Percentiles rank a stretch among this genome's conserved stretches.
phyloP scores from a whole-genome alignment of 2,329 filamentous ascomycete species.

The Aciculosporium take region DNA sequence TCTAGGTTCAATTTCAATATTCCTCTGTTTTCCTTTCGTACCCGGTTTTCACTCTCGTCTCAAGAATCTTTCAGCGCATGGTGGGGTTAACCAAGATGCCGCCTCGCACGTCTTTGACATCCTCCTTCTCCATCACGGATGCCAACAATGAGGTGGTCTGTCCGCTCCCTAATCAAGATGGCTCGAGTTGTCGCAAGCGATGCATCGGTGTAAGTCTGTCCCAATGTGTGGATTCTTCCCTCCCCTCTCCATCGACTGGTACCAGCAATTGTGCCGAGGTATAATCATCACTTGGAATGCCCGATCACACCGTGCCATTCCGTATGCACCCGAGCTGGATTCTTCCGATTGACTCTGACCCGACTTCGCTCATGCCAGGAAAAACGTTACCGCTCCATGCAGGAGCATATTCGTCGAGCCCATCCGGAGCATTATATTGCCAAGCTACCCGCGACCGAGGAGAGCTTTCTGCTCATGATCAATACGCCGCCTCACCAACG shows the following conservation, averaged over 20 bases:
- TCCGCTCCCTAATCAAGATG: conserved; percentile 89
- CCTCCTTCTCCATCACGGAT: conserved; percentile 84
- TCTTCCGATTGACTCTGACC: background rate
- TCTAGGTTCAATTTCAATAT: background rate
- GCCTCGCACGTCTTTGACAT: conserved; percentile 72
- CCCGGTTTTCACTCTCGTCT: conserved; percentile 4
- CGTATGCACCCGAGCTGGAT: background rate
- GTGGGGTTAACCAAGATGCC: conserved; percentile 61
- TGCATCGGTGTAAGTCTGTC: conserved; percentile 80
- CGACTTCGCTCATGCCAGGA: conserved; percentile 40
- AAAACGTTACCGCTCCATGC: conserved; percentile 95
- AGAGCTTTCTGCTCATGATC: conserved; percentile 96
- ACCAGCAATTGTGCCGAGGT: background rate
- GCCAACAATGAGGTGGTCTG: conserved; percentile 94
- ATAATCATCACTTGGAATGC: background rate
- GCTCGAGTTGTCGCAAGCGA: conserved; percentile 90
- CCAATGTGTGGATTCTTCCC: background rate
- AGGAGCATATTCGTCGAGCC: conserved; percentile 95
- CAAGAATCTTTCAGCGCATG: conserved; percentile 2
- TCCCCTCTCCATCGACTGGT: background rate
- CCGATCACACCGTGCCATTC: background rate
- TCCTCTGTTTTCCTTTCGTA: conserved; percentile 1
- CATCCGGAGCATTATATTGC: conserved; percentile 96
- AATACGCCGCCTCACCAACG: conserved; percentile 70
- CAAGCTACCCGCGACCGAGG: conserved; percentile 93